These are phyloP conservation scores for Tolypocladium guangdongense DNA, from an alignment of 2,329 filamentous ascomycete species.

Conservation along the genomic window DNA sequence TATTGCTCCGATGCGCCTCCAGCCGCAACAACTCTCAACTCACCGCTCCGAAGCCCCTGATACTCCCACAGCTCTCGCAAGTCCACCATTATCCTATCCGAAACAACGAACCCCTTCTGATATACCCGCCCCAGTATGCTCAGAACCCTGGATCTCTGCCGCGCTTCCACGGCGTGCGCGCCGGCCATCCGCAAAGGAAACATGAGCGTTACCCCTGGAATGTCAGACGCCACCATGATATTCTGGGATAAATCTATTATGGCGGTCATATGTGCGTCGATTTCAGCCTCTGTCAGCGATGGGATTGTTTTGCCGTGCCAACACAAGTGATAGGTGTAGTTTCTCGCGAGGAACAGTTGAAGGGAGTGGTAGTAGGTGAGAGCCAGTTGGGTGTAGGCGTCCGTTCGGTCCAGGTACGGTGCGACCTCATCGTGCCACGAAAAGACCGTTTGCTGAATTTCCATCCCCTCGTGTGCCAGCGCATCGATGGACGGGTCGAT, in stretches of 20 bases:
- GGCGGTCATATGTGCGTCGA: neutral
- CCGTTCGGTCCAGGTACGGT: accelerated
- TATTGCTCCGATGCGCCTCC: neutral
- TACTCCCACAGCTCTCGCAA: constrained; percentile 11
- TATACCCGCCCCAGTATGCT: constrained; percentile 6
- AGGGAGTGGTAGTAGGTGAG: constrained; percentile 8
- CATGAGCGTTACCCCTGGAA: constrained; percentile 10
- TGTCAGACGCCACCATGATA: neutral
- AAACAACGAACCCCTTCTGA: constrained; percentile 12
- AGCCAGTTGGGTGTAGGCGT: constrained; percentile 4
- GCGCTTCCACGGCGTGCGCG: neutral
- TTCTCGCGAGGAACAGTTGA: constrained; percentile 10
- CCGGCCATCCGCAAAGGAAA: constrained; percentile 16
- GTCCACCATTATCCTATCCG: constrained; percentile 10
- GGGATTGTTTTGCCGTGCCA: constrained; percentile 9
- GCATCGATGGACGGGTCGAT: neutral
- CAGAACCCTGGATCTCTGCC: neutral
- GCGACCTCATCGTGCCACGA: neutral
- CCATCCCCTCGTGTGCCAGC: constrained; percentile 4
- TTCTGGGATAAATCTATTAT: neutral
- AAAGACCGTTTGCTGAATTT: constrained; percentile 1
- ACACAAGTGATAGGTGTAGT: constrained; percentile 12
- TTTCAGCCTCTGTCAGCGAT: neutral
- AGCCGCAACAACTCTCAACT: neutral
- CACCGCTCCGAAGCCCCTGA: neutral